Base-by-base conservation (phyloP, 108 stramenopile species). In the Mediolabrus comicus region DNA sequence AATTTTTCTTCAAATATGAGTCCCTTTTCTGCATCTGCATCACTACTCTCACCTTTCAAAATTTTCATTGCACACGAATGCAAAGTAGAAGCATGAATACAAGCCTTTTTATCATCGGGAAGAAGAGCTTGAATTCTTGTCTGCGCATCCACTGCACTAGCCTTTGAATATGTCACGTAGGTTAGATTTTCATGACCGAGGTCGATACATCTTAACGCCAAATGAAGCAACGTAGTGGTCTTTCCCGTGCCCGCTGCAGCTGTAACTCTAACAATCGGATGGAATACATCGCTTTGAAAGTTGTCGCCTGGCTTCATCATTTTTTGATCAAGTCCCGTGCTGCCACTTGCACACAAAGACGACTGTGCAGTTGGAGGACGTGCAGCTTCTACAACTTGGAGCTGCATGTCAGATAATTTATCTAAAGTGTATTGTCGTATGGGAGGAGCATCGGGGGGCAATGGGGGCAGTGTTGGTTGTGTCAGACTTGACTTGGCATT, bases 161-260 rank as follows among this genome's bases (percentile, higher is more conserved):
- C 71, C 17, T 59, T 58, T 12, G 58, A 49, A 61, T 69, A 82
- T 12, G 81, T 82, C 32, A 76, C 57, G 56, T 82, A 82, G 3
- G 59, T 66, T n/a, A 82, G 28, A 24, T 62, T 7, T 30, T 67
- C 49, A 27, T 80, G 79, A 29, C 68, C 61, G 12, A 74, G 32
- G 19, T 75, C 74, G 26, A 65, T 51, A 25, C 71, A 71, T 36
- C 64, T 68, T 2, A 64, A 16, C 3, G 79, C 73, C 19, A 79
- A 54, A 54, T 70, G 68, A 4, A 80, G 43, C 0, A 82, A 64
- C 0, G 76, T 73, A 29, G 76, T 77, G 5, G 81, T 82, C 58
- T 82, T 82, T 14, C 81, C 81, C 0, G 81, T 60, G 5, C 81
- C 81, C 2, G 81, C 81, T 33, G 70, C 70, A 29, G 81, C 81